Evolutionary conservation across 2,329 filamentous ascomycete genomes (phyloP), one percentile per base, ranked within the genome.

Genomic region (Colletotrichum sp.): DNA sequence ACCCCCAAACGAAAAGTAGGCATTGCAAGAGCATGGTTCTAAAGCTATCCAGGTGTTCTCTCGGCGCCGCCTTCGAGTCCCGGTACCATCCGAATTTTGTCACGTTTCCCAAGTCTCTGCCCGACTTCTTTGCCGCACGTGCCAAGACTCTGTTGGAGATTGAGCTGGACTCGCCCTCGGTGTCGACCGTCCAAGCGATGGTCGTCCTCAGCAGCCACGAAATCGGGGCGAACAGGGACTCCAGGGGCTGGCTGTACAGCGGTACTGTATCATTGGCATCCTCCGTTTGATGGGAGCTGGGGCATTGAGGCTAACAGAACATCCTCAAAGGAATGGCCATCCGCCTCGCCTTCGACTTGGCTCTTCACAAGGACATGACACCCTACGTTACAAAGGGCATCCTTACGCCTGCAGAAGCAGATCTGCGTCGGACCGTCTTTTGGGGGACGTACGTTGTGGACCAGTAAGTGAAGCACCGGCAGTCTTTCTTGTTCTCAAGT

Each of bases 31-130:
- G 6, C 21, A 29, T 15, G 18, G 0, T 36, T 29, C 47, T 66
- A 21, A 65, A 43, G n/a, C 6, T 1, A 18, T 18, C 7, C 13
- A 85, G 84, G 81, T 85, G 84, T 31, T 81, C 83, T 9, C 78
- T 86, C 8, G 84, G 84, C 24, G 84, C 83, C 43, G 82, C 84
- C 2, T 86, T 86, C n/a, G 84, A 86, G 68, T 78, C 83, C 21
- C 80, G 83, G 13, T 84, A 85, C 65, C 84, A 86, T 62, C 83
- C 84, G 3, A 84, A 82, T 4, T 84, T 86, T 5, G 58, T 69
- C 15, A 72, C 70, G 3, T 72, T 76, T 78, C 85, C 72, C 81
- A 84, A 51, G 80, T 85, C 75, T 77, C 80, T 51, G 79, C 70
- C 78, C 8, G 78, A 79, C 15, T 80, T 80, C 55, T 79, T 80